phyloP scores from a whole-genome alignment of 371 early-diverging fungal genomes.

The Rozella allomycis region DNA sequence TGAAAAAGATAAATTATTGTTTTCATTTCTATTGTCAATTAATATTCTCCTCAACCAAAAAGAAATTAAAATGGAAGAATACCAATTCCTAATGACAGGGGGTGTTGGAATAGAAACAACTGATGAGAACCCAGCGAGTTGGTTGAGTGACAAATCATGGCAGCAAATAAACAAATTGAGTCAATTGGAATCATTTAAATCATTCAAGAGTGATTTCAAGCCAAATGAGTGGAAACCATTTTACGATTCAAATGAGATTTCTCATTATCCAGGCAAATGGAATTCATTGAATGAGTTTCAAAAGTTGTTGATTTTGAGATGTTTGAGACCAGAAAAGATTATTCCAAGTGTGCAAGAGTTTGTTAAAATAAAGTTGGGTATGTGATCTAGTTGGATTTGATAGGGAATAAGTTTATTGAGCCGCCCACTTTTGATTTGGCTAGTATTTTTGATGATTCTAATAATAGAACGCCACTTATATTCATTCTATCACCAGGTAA shows the following conservation, averaged over 20 bases:
- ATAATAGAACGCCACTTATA: too few species aligned
- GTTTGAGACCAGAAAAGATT: conserved; percentile 22
- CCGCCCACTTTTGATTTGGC: too few species aligned
- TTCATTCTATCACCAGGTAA: too few species aligned
- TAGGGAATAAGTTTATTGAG: too few species aligned
- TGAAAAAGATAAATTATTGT: conserved; percentile 33
- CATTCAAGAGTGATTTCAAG: conserved; percentile 16
- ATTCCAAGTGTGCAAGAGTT: conserved; percentile 22
- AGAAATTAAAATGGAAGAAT: conserved; percentile 19
- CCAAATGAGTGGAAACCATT: conserved; percentile 18
- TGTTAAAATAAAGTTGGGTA: too few species aligned
- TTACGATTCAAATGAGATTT: too few species aligned
- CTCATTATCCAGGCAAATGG: too few species aligned
- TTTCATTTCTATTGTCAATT: conserved; percentile 25
- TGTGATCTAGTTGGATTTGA: too few species aligned
- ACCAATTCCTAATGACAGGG: conserved; percentile 20
- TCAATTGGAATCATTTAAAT: conserved; percentile 16
- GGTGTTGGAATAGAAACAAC: conserved; percentile 16
- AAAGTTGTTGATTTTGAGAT: conserved; percentile 21
- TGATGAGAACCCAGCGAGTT: conserved; percentile 13
- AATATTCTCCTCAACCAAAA: conserved; percentile 14
- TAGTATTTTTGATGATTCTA: too few species aligned
- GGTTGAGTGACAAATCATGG: conserved; percentile 26
- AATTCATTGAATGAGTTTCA: conserved; percentile 13
- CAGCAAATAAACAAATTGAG: conserved; percentile 18